Base-by-base conservation (phyloP, 345 rosid genomes). In the Streptanthus diversifolius region DNA sequence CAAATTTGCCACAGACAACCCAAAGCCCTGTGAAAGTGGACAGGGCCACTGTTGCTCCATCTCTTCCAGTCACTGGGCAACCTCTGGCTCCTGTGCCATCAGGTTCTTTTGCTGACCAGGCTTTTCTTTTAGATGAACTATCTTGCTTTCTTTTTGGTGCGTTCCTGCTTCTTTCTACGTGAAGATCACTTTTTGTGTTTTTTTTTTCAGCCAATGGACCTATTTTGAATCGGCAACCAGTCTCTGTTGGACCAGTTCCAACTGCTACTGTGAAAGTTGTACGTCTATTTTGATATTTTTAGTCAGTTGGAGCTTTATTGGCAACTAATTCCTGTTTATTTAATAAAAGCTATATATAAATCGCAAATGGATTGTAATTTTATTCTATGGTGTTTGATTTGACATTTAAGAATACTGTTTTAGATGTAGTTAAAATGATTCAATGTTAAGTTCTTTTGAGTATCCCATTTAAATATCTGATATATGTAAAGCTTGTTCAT, bases 221-320 rank as follows among this genome's bases (percentile, higher is more conserved):
- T 70, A 51, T 83, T 43, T 68, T 82, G 78, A 91, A 71, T 75
- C 85, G 89, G 58, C 92, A 82, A 76, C 76, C 91, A 66, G 78
- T 85, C 80, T 83, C 97, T 60, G 91, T 41, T 58, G 97, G 86
- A 70, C 85, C 80, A 80, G 85, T 83, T 66, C 91, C 98, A 17
- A 71, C 85, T 54, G 87, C 96, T 63, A 89, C 89, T 67, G 92
- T 91, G 71, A 93, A 93, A 93, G 90, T 89, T 71, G 98, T 91
- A 84, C 85, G 98, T 72, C 57, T 73, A 33, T 40, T 47, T 48
- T 45, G 64, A 76, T 65, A 35, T 17, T 24, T 30, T 39, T 39
- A 47, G 39, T 21, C 44, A 21, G 25, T 39, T 64, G 47, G 63
- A 58, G 48, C 62, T 49, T 37, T 40, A 59, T 49, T 40, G 37